Evolutionary conservation across 2,329 filamentous ascomycete species (phyloP).

Genomic region (Ascosphaera aggregata): DNA sequence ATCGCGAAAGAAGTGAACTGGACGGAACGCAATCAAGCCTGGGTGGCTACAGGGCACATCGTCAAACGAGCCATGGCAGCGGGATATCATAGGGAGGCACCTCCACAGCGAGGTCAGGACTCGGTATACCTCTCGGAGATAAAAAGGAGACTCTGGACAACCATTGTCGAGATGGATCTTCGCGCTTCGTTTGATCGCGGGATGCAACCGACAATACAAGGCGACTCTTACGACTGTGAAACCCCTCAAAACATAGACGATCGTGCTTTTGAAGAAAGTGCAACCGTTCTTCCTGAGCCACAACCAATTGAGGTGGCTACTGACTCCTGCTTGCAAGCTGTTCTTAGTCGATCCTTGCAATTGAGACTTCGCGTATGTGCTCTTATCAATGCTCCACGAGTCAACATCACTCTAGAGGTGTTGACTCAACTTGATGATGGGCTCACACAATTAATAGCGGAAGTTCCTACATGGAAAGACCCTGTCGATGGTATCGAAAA

Average conservation of each 20-base stretch:
- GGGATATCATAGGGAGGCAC: slow-evolving; percentile 25
- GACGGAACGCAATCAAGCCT: slow-evolving; percentile 30
- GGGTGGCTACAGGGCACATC: slow-evolving; percentile 27
- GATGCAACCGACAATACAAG: slow-evolving; percentile 24
- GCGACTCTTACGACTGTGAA: slow-evolving; percentile 24
- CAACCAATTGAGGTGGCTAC: slow-evolving; percentile 13
- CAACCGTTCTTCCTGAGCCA: slow-evolving; percentile 11
- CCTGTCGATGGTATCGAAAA: slow-evolving; percentile 6
- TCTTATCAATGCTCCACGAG: slow-evolving; percentile 8
- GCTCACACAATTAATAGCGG: slow-evolving; percentile 12
- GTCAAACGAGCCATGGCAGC: slow-evolving; percentile 28
- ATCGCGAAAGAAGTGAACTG: slow-evolving; percentile 27
- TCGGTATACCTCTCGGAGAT: slow-evolving; percentile 20
- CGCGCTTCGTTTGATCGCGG: slow-evolving; percentile 32
- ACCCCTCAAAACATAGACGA: slow-evolving; percentile 28
- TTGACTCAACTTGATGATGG: slow-evolving; percentile 18
- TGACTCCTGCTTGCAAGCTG: slow-evolving; percentile 15
- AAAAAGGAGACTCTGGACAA: slow-evolving; percentile 32
- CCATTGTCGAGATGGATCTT: slow-evolving; percentile 32
- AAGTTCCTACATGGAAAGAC: slow-evolving; percentile 13
- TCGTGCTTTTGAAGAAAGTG: slow-evolving; percentile 20
- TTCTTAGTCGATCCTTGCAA: slow-evolving; percentile 9
- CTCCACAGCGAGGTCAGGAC: slow-evolving; percentile 11
- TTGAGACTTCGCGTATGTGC: slow-evolving; percentile 8
- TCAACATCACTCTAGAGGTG: slow-evolving; percentile 13